Conservation (phyloP, 2,329 filamentous ascomycete genomes). For the Epichloe gansuensis region DNA sequence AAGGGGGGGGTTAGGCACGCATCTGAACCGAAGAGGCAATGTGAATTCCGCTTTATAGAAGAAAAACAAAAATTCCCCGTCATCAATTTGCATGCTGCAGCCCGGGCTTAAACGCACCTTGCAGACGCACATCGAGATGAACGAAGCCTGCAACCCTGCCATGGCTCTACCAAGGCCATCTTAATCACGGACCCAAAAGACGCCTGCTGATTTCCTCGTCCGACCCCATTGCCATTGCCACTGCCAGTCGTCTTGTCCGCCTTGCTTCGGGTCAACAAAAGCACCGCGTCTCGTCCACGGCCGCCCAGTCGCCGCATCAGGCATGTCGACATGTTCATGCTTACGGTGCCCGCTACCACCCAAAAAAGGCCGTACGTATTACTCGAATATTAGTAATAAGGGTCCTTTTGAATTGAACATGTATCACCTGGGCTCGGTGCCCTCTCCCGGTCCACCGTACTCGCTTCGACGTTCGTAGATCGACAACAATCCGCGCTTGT, state of each 20-base stretch:
- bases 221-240: too few species aligned
- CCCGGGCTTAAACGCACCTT: neutral
- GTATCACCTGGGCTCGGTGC: neutral
- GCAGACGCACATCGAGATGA: neutral
- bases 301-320: constrained; percentile 11
- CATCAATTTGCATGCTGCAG: neutral
- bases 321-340: constrained; percentile 6
- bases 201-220: too few species aligned
- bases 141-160: neutral
- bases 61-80: neutral
- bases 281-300: neutral
- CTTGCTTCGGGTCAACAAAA: constrained; percentile 7
- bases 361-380: neutral
- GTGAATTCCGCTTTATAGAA: too few species aligned
- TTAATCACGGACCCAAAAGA: too few species aligned
- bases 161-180: neutral
- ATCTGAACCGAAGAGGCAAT: neutral
- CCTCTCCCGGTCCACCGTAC: neutral
- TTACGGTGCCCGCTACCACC: neutral
- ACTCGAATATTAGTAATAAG: neutral
- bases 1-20: too few species aligned
- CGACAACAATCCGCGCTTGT: too few species aligned
- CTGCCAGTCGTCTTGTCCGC: neutral
- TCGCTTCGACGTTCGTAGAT: neutral
- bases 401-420: neutral